Conservation (phyloP, 2,329 filamentous ascomycete genomes). For the Fragosphaeria purpurea region DNA sequence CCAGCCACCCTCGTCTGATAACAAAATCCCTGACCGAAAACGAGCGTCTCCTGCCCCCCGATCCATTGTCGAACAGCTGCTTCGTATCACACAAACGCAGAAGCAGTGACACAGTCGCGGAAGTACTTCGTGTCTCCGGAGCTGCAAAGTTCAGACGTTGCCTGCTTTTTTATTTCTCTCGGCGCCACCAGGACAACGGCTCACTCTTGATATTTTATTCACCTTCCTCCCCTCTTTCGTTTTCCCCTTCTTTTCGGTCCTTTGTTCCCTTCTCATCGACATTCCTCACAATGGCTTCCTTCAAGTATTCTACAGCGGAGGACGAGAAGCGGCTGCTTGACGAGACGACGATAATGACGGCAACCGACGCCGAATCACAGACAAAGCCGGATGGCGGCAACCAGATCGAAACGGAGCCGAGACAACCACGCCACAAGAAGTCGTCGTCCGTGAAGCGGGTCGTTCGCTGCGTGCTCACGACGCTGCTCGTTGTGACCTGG, state of each 20-base stretch:
- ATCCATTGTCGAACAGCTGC: no score
- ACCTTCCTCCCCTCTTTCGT: not conserved
- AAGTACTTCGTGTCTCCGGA: not conserved
- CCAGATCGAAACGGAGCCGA: not conserved
- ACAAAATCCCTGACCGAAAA: not conserved
- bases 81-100: no score
- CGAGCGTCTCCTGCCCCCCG: no score
- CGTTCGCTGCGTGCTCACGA: not conserved
- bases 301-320: slow-evolving; percentile 2
- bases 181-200: no score
- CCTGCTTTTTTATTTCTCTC: not conserved
- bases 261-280: not conserved
- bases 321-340: slow-evolving; percentile 11
- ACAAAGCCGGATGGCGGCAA: not conserved
- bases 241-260: not conserved
- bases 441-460: not conserved
- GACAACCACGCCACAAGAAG: not conserved
- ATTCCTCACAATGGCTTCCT: slow-evolving; percentile 3
- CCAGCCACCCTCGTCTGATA: slow-evolving; percentile 5
- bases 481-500: not conserved
- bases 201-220: not conserved
- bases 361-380: slow-evolving; percentile 2
- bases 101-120: not conserved
- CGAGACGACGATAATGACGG: not conserved
- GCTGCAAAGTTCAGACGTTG: not conserved